A percentile compares a stretch with the other conserved stretches of the same genome.
phyloP scores from a whole-genome alignment of 352 stramenopile genomes.

The Phytopythium litorale region DNA sequence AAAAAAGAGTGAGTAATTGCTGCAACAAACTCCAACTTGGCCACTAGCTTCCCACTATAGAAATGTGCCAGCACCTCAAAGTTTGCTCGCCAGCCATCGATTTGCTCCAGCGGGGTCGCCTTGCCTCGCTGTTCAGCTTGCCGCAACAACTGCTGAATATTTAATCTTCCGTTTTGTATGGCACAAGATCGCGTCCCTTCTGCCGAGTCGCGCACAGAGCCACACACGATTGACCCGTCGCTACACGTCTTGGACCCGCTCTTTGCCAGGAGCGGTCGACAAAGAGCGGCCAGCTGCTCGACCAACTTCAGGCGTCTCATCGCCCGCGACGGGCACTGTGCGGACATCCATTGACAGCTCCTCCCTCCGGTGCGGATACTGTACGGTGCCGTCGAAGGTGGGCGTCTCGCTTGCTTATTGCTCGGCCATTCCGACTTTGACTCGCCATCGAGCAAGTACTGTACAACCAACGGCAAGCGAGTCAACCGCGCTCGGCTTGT shows the following conservation, averaged over 20 bases:
- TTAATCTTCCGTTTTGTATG: not conserved
- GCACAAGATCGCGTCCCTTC: not conserved
- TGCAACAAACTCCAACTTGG: not conserved
- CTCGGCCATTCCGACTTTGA: not conserved
- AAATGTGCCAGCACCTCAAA: not conserved
- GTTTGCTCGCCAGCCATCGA: not conserved
- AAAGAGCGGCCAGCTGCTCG: not conserved
- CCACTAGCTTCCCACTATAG: not conserved
- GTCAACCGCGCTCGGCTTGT: not conserved
- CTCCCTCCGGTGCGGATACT: not conserved
- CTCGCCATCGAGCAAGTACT: constrained; percentile 3
- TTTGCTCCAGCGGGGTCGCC: not conserved
- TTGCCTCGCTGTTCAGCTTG: not conserved
- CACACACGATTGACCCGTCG: not conserved
- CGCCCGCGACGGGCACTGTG: not conserved
- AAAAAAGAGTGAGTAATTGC: not conserved
- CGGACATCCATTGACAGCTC: not conserved
- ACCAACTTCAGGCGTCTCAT: constrained; percentile 1
- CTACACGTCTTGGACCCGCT: not conserved
- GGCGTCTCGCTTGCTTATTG: constrained; percentile 2
- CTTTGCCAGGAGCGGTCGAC: not conserved
- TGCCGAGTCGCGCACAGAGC: not conserved
- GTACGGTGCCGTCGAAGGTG: not conserved
- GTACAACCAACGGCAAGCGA: not conserved
- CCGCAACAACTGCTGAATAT: not conserved